Evolutionary conservation across 1,139 yeast species (phyloP).

Genomic region (Pichia inconspicua): DNA sequence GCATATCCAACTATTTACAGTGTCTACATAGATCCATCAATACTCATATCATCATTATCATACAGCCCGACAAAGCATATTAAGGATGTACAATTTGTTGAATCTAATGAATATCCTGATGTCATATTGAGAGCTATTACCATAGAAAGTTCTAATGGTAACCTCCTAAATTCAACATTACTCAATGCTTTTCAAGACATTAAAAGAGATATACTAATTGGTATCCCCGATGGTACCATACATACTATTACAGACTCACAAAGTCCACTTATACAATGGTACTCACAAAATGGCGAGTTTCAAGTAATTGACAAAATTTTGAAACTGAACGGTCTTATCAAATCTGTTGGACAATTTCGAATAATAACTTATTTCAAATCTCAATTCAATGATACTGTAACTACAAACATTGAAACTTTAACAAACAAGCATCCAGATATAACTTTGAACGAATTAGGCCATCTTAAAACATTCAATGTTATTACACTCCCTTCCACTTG

Average conservation of each 20-base stretch:
- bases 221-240: neutral
- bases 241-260: neutral
- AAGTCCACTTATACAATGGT: neutral
- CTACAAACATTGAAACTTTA: slow-evolving; percentile 23
- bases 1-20: neutral
- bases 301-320: neutral
- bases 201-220: neutral
- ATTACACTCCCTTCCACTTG: slow-evolving; percentile 8
- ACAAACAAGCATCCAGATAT: slow-evolving; percentile 4
- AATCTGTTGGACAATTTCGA: neutral
- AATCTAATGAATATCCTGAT: neutral
- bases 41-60: neutral
- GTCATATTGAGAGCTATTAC: neutral
- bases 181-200: neutral
- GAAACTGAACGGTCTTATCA: neutral
- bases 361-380: neutral
- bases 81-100: neutral
- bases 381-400: slow-evolving; percentile 18
- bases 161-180: neutral
- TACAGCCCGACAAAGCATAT: neutral
- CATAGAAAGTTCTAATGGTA: neutral
- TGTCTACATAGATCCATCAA: neutral
- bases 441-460: neutral
- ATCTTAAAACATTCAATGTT: slow-evolving; percentile 3
- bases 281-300: neutral